Evolutionary conservation across 1,284 basidiomycete species (phyloP).

Genomic region (Apiotrichum siamense): DNA sequence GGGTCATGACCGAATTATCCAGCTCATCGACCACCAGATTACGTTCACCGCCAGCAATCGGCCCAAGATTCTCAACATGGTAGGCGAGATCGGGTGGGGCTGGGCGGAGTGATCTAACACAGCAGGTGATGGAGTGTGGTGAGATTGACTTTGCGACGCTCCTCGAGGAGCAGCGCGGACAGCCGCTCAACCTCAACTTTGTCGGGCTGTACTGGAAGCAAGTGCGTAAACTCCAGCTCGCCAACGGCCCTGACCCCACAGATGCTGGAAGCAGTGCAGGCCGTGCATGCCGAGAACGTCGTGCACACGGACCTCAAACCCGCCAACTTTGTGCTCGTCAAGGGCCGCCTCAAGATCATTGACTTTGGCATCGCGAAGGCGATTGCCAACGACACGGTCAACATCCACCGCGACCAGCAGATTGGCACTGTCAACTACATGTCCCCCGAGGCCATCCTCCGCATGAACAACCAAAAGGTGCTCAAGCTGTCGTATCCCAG

Average conservation of each 20-base stretch:
- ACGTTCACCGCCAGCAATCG: conserved; percentile 55
- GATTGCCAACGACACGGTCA: conserved; percentile 93
- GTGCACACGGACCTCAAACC: conserved; percentile 95
- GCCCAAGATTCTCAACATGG: conserved; percentile 68
- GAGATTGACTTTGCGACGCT: conserved; percentile 80
- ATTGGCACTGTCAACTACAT: conserved; percentile 94
- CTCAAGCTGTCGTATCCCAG: conserved; percentile 56
- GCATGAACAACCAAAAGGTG: conserved; percentile 47
- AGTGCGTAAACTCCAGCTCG: conserved; percentile 50
- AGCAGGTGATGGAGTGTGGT: conserved; percentile 79
- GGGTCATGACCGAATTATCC: conserved; percentile 82
- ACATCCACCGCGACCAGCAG: conserved; percentile 90
- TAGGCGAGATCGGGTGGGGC: conserved; percentile 23
- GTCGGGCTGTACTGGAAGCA: conserved; percentile 93
- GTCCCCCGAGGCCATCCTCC: conserved; percentile 86
- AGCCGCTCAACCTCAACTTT: conserved; percentile 82
- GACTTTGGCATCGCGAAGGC: conserved; percentile 97
- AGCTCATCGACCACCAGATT: conserved; percentile 75
- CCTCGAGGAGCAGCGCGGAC: conserved; percentile 70
- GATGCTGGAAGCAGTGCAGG: conserved; percentile 94
- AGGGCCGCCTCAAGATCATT: conserved; percentile 86
- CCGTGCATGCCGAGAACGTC: conserved; percentile 92
- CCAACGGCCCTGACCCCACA: conserved; percentile 43
- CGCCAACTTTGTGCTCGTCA: conserved; percentile 91
- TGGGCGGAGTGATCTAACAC: conserved; percentile 9